These are phyloP conservation scores for Persicaria maculosa DNA, from an alignment of 148 eudicot genomes.

Conservation along the genomic window DNA sequence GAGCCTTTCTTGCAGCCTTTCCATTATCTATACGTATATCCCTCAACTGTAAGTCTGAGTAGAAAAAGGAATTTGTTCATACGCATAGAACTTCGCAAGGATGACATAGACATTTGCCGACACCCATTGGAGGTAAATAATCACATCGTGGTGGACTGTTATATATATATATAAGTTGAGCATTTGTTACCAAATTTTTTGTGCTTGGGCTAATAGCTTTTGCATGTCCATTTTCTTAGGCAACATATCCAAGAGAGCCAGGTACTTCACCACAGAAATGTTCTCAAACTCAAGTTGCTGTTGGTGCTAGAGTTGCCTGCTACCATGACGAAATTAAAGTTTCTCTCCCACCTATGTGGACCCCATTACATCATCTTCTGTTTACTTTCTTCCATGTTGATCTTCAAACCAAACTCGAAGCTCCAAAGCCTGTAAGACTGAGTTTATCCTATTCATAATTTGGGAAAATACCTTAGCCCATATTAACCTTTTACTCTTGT, in stretches of 20 bases:
- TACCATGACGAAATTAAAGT: conserved; percentile 98
- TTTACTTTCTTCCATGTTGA: conserved; percentile 95
- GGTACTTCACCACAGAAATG: conserved; percentile 63
- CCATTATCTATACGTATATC: conserved; percentile 97
- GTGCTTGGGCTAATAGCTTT: background rate
- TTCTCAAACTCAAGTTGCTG: conserved; percentile 90
- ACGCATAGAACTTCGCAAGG: conserved; percentile 90
- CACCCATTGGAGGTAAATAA: conserved; percentile 78
- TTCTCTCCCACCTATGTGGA: conserved; percentile 88
- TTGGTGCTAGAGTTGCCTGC: conserved; percentile 86
- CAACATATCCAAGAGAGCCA: conserved; percentile 88
- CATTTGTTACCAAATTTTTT: background rate
- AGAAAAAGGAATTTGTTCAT: conserved; percentile 94
- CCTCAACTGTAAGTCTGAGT: conserved; percentile 83
- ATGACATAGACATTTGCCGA: conserved; percentile 80
- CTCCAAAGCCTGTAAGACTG: conserved; percentile 82
- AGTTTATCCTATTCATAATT: background rate
- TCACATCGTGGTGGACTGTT: background rate
- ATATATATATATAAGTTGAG: background rate
- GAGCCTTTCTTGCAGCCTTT: conserved; percentile 98
- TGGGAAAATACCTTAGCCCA: background rate
- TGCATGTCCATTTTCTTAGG: conserved; percentile 35
- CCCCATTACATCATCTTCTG: conserved; percentile 83
- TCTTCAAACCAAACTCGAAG: conserved; percentile 95
- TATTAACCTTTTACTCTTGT: background rate